Conservation (phyloP, 2,329 filamentous ascomycete genomes). For the Cryphonectria japonica region DNA sequence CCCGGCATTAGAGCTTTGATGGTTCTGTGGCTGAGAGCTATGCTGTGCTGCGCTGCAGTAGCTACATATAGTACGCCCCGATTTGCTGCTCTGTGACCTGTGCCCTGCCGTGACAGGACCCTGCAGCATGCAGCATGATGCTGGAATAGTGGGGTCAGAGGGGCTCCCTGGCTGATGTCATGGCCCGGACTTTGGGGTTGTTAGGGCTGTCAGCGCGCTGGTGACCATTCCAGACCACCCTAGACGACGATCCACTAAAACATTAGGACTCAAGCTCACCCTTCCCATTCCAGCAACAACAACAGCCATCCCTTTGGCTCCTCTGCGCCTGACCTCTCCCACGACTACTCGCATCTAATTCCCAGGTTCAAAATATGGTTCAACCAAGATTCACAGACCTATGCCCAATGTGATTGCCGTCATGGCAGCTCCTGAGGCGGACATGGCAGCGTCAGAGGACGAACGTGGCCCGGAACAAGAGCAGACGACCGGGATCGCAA, state of each 20-base stretch:
- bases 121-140: neutral
- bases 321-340: neutral
- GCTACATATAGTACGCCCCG: too few relatives aligned
- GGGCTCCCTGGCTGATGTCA: constrained; percentile 13
- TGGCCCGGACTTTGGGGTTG: neutral
- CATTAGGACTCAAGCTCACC: neutral
- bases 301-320: neutral
- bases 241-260: constrained; percentile 1
- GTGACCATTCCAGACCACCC: neutral
- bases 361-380: neutral
- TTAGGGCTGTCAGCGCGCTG: constrained; percentile 6
- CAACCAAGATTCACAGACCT: too few relatives aligned
- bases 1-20: neutral
- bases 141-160: neutral
- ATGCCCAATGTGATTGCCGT: neutral
- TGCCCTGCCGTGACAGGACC: neutral
- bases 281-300: neutral
- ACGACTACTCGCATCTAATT: neutral
- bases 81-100: neutral
- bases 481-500: neutral
- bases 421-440: constrained; percentile 27
- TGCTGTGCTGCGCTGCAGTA: too few relatives aligned
- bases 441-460: constrained; percentile 7
- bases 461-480: constrained; percentile 5
- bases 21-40: neutral